A percentile compares a stretch with the other conserved stretches of the same genome.
phyloP scores from a whole-genome alignment of 2,329 filamentous ascomycete genomes.

The Fusarium goolgardi region DNA sequence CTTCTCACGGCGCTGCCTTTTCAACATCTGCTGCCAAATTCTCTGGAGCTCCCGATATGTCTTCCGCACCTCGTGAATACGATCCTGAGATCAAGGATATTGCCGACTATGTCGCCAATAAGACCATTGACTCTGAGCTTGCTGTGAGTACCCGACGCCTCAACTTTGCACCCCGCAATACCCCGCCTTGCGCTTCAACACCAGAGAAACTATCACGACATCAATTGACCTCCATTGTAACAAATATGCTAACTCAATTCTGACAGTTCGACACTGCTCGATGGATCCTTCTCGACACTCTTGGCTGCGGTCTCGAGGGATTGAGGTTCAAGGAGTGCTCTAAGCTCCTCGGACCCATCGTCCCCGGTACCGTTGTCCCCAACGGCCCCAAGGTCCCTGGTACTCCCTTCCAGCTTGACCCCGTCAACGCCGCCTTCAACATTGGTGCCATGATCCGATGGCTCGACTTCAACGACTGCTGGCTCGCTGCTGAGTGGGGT shows the following conservation, averaged over 20 bases:
- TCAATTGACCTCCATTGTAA: constrained; percentile 16
- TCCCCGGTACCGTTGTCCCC: constrained; percentile 89
- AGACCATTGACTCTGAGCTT: constrained; percentile 88
- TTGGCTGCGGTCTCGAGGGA: constrained; percentile 96
- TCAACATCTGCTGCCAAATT: constrained; percentile 62
- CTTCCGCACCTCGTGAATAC: constrained; percentile 71
- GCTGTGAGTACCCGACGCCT: constrained; percentile 72
- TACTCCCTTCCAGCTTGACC: constrained; percentile 93
- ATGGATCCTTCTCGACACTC: constrained; percentile 95
- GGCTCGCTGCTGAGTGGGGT: constrained; percentile 98
- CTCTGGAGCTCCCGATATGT: constrained; percentile 63
- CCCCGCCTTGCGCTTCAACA: constrained; percentile 29
- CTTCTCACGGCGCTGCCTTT: constrained; percentile 56
- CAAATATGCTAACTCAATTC: constrained; percentile 19
- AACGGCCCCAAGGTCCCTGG: constrained; percentile 92
- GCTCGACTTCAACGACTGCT: constrained; percentile 99
- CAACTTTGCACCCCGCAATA: constrained; percentile 40
- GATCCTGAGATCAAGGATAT: constrained; percentile 96
- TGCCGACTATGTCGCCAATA: constrained; percentile 93
- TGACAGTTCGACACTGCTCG: constrained; percentile 90
- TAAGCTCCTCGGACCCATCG: constrained; percentile 91
- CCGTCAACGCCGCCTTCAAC: constrained; percentile 96
- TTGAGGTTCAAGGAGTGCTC: constrained; percentile 95
- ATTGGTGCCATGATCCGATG: constrained; percentile 99
- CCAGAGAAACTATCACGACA: constrained; percentile 19